A percentile compares a stretch with the other conserved stretches of the same genome.
Conservation (phyloP, 306 rosid genomes). For the Sechiopsis laciniata region DNA sequence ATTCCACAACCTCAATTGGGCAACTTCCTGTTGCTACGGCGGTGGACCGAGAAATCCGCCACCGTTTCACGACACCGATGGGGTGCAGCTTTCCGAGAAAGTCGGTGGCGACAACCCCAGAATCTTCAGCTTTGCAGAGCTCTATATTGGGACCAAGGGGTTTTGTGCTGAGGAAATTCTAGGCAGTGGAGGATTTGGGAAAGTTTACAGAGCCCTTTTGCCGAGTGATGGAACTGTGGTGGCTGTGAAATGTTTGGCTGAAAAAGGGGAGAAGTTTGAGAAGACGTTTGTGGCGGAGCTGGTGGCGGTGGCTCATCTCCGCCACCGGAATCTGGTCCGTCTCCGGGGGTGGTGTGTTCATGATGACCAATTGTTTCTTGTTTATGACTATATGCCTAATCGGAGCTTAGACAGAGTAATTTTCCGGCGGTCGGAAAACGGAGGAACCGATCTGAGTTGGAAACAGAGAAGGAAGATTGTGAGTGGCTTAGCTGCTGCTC, state of each 20-base stretch:
- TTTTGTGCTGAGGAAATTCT: conserved; percentile 62
- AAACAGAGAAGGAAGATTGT: conserved; percentile 51
- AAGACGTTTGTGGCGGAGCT: conserved; percentile 79
- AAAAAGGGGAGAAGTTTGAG: conserved; percentile 73
- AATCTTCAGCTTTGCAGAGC: conserved; percentile 80
- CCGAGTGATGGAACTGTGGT: conserved; percentile 91
- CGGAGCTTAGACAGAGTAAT: conserved; percentile 78
- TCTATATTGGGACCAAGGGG: conserved; percentile 78
- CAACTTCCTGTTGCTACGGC: conserved; percentile 25
- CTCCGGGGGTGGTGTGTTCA: conserved; percentile 89
- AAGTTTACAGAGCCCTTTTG: conserved; percentile 62
- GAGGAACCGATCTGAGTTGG: conserved; percentile 47
- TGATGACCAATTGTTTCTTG: conserved; percentile 64
- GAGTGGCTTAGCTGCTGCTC: conserved; percentile 68
- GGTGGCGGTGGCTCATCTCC: conserved; percentile 79
- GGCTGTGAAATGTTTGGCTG: conserved; percentile 85
- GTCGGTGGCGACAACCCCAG: conserved; percentile 72
- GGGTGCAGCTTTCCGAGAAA: conserved; percentile 56
- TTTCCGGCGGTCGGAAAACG: conserved; percentile 42
- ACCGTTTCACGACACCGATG: conserved; percentile 68
- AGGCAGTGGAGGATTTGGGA: conserved; percentile 93
- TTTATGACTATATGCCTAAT: conserved; percentile 87
- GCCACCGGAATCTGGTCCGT: conserved; percentile 89
- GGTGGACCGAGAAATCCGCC: conserved; percentile 21
- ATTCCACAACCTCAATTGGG: conserved; percentile 33